phyloP scores from a whole-genome alignment of 1,284 basidiomycete genomes.

The Omphalotus olearius region DNA sequence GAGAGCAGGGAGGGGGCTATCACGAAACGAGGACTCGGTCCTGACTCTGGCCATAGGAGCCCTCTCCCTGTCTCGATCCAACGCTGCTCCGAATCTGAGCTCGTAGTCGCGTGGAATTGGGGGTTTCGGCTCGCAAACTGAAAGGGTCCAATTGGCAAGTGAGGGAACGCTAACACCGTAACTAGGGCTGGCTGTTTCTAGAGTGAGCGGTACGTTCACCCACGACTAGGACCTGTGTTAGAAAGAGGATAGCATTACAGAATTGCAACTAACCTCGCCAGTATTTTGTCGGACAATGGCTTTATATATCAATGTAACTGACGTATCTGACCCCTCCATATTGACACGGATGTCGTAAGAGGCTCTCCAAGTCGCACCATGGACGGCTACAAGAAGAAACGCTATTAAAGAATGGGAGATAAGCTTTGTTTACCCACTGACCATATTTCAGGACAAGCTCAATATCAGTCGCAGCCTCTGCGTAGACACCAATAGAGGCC shows the following conservation, averaged over 20 bases:
- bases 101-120: background rate
- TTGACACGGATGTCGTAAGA: conserved; percentile 32
- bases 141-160: conserved; percentile 24
- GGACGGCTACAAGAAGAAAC: background rate
- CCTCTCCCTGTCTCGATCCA: too few relatives aligned
- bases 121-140: conserved; percentile 12
- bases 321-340: conserved; percentile 27
- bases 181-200: conserved; percentile 27
- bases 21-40: too few relatives aligned
- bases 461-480: conserved; percentile 28
- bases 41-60: too few relatives aligned
- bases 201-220: conserved; percentile 25
- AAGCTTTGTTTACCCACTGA: conserved; percentile 12
- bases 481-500: conserved; percentile 29
- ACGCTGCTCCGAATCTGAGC: background rate
- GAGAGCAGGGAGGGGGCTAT: too few relatives aligned
- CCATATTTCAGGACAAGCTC: conserved; percentile 33
- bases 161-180: conserved; percentile 22
- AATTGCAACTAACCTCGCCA: conserved; percentile 22
- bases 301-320: conserved; percentile 29
- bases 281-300: conserved; percentile 29
- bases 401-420: background rate
- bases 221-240: conserved; percentile 15
- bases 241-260: background rate
- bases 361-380: conserved; percentile 24